Evolutionary conservation across 495 filamentous ascomycete genomes (phyloP), one percentile per base, ranked within the genome.

Genomic region (Oidiodendron maius): DNA sequence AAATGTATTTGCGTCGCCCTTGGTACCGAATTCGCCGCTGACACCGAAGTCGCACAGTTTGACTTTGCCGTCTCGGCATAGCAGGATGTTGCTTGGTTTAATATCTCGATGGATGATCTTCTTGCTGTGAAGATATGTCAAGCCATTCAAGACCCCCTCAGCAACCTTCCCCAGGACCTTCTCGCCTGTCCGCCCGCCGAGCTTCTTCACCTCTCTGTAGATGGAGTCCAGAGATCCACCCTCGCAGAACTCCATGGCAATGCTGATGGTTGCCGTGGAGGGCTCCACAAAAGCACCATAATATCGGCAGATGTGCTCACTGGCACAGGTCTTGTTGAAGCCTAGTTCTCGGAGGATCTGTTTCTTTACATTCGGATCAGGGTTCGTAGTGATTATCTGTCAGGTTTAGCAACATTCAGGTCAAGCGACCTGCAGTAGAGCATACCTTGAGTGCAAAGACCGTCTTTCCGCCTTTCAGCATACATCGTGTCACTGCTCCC

Each of bases 71-170:
- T 87, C 82, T 35, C 90, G 86, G 61, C 89, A 95, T 15, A 98
- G 74, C 8, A 98, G 82, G 52, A 98, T 96, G 64, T 98, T 98
- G 49, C 87, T 94, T 3, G 93, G 93, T 66, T 98, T 98, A 74
- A 98, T 97, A 64, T 98, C 93, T 75, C 93, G 82, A 66, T 98
- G 93, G 56, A 98, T 97, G 66, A 98, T 98, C 67, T 95, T 91
- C 60, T 89, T 84, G 65, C 82, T 81, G 68, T 96, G 89, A n/a
- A 98, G 81, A 66, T 98, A 98, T 9, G 90, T 96, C 52, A 98
- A 68, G 18, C 93, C 93, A 57, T 90, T 89, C 44, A 98, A 75
- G 9, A 98, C 91, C 28, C 90, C 94, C 65, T 96, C 93, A 35
- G 93, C 91, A 38, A 97, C 84, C 70, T 97, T 98, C 40, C 94